Base-by-base conservation (phyloP, 768 basidiomycete genomes). In the Phylloporus scabripes region DNA sequence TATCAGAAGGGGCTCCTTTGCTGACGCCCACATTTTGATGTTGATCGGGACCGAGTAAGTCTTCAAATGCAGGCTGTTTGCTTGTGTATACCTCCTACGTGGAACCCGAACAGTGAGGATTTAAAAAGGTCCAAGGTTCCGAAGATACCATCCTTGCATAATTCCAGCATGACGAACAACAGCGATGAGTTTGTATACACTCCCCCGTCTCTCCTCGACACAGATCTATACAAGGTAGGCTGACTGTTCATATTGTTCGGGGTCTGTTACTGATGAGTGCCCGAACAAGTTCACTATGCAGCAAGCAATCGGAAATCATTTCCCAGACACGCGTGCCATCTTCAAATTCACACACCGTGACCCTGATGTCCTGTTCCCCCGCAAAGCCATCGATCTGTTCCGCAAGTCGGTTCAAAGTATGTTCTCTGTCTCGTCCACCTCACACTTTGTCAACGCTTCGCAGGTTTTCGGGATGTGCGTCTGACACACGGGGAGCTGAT, bases 201-300 rank as follows among this genome's bases (percentile, higher is more conserved):
- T 5, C 60, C 55, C 33, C 52, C 17, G 24, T 93, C 91, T 14
- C 72, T 97, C 45, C 76, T 97, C 39, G 95, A 97, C 66, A 93
- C 92, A 0, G 95, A 97, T 67, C 70, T 95, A 26, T 97, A 97
- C 80, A 98, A 95, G 79, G 92, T 85, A 45, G 39, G 9, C 5
- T 20, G 21, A 23, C 10, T 26, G 17, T 7, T 17, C 26, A 17
- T 21, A 36, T 29, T 14, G 7, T 33, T 18, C 40, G 1, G 17
- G 8, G 28, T 10, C 41, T 17, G 18, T 38, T 12, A 21, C n/a
- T n/a, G 39, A 29, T 26, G 9, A 46, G 38, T 33, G 3, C 17
- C 21, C 2, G 8, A 26, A 12, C 49, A 95, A n/a, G 91, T 74
- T 96, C 41, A 89, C 92, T 0, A 98, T 96, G 95, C 95, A 98